Evolutionary conservation across 768 basidiomycete genomes (phyloP), one percentile per base, ranked within the genome.

Genomic region (Auriscalpium orientale): DNA sequence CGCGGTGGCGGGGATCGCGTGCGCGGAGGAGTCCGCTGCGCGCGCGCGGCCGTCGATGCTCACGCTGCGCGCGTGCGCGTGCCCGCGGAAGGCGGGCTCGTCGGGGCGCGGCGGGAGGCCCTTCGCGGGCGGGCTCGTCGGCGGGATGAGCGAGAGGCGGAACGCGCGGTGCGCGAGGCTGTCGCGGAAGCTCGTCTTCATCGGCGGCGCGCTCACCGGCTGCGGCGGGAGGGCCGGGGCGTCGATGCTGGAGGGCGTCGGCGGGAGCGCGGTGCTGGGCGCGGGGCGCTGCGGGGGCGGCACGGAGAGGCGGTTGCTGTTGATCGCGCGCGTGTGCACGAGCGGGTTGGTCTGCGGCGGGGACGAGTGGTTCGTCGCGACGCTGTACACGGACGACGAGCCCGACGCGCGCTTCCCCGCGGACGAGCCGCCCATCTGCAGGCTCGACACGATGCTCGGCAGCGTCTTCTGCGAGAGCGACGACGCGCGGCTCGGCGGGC

Each of bases 231-330:
- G 58, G n/a, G 56, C 49, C 9, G 60, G 51, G 16, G 51, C 50
- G 56, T 68, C 45, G 57, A 65, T 48, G 51, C 57, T 56, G 64
- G 70, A 65, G 4, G 87, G 88, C 8, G 87, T 82, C 49, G 84
- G 83, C 13, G 88, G 87, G 15, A 84, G 79, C 7, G 87, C 85
- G 49, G 78, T 77, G 28, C 78, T 84, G 0, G 89, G 87, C 4
- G 84, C 80, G 34, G 89, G 89, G 13, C 85, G 82, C 33, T 82
- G 85, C 16, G 88, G 89, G 3, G 88, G 82, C 3, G 80, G 87
- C 67, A 87, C 78, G 4, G 85, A 88, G 18, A 72, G 64, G 43
- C 88, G 76, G 62, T 84, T 34, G 74, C 60, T 5, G 74, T 38
- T 54, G 13, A n/a, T 20, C 71, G 37, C 55, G 56, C 51, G 67